Percentiles rank a stretch among this genome's conserved stretches.
These are phyloP conservation scores for Fusarium pininemorale DNA, from an alignment of 2,329 filamentous ascomycete genomes.

Conservation along the genomic window DNA sequence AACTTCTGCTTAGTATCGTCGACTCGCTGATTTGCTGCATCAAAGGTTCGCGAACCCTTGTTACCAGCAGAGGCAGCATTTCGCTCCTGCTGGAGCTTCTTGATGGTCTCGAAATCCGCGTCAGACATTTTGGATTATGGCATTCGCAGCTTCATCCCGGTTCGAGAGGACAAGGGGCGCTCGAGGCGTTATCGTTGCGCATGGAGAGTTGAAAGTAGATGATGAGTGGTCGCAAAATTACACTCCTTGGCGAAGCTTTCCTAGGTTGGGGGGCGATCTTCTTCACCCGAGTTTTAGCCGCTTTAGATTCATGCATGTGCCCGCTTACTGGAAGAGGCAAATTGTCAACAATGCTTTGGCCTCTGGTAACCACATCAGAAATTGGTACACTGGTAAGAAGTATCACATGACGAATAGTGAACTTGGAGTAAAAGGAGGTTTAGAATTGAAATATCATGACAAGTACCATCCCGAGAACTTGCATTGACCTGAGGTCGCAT, in stretches of 20 bases:
- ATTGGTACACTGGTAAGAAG: not conserved
- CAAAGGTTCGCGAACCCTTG: slow-evolving; percentile 83
- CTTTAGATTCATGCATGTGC: slow-evolving; percentile 6
- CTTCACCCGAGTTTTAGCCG: slow-evolving; percentile 48
- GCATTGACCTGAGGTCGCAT: not conserved
- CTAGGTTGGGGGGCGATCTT: slow-evolving; percentile 42
- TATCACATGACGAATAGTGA: not conserved
- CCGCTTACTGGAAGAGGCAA: slow-evolving; percentile 12
- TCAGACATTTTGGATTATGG: slow-evolving; percentile 68
- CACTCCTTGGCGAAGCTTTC: slow-evolving; percentile 41
- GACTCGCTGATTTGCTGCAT: slow-evolving; percentile 81
- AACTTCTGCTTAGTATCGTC: slow-evolving; percentile 93
- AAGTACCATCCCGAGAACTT: not conserved
- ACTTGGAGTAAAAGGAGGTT: not conserved
- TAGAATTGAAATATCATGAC: not conserved
- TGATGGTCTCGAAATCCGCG: slow-evolving; percentile 88
- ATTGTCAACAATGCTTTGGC: slow-evolving; percentile 11
- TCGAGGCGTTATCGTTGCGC: slow-evolving; percentile 48
- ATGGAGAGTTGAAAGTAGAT: slow-evolving; percentile 46
- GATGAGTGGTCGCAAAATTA: slow-evolving; percentile 45
- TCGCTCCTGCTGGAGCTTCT: slow-evolving; percentile 90
- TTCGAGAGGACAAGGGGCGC: slow-evolving; percentile 51
- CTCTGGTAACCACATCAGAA: not conserved
- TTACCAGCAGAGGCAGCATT: slow-evolving; percentile 81
- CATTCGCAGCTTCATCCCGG: slow-evolving; percentile 53